These are phyloP conservation scores for Spathaspora girioi DNA, from an alignment of 805 yeast species.

Conservation along the genomic window DNA sequence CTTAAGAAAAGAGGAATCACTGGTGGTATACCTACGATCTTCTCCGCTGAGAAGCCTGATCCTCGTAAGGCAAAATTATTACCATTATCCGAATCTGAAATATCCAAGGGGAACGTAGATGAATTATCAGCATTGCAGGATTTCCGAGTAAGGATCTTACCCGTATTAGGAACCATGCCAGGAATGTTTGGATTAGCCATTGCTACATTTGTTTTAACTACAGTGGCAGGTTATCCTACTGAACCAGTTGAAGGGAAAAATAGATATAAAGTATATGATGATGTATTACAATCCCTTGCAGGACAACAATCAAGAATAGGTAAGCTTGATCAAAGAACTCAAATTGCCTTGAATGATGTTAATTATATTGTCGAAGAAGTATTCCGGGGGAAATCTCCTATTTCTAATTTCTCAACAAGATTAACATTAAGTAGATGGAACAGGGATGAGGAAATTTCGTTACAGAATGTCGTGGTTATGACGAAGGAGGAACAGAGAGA, in stretches of 20 bases:
- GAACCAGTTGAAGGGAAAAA: slow-evolving; percentile 91
- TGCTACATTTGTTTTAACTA: slow-evolving; percentile 77
- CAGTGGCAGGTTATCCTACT: slow-evolving; percentile 81
- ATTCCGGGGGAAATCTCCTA: slow-evolving; percentile 86
- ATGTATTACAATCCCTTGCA: slow-evolving; percentile 74
- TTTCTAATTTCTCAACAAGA: slow-evolving; percentile 77
- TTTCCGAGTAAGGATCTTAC: slow-evolving; percentile 90
- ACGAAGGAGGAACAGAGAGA: slow-evolving; percentile 80
- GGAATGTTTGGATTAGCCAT: slow-evolving; percentile 91
- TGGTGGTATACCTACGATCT: slow-evolving; percentile 79
- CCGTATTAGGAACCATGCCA: slow-evolving; percentile 96
- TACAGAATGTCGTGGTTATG: slow-evolving; percentile 82
- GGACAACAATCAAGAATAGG: slow-evolving; percentile 85
- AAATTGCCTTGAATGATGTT: slow-evolving; percentile 67
- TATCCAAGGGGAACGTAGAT: slow-evolving; percentile 76
- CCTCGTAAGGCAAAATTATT: slow-evolving; percentile 85
- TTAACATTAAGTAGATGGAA: slow-evolving; percentile 85
- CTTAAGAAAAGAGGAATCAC: slow-evolving; percentile 75
- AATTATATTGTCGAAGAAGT: slow-evolving; percentile 87
- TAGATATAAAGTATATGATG: slow-evolving; percentile 80
- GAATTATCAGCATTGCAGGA: slow-evolving; percentile 83
- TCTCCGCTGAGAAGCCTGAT: slow-evolving; percentile 94
- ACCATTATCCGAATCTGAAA: slow-evolving; percentile 81
- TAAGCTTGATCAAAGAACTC: slow-evolving; percentile 68
- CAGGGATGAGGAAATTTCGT: slow-evolving; percentile 55